Conservation (phyloP, 352 stramenopile species). For the Globisporangium perplexum region DNA sequence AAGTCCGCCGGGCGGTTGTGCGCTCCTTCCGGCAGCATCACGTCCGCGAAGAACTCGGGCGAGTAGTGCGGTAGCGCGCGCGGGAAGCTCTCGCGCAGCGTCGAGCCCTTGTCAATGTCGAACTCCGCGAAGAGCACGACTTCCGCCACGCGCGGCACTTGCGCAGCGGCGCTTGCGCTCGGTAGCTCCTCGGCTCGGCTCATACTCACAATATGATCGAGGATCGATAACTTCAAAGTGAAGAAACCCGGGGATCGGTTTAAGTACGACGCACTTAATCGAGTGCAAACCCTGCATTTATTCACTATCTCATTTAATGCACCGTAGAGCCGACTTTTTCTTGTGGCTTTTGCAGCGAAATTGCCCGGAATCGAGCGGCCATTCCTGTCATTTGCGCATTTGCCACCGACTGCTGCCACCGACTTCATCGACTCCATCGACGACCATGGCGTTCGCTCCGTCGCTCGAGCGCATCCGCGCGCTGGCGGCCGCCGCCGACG, state of each 20-base stretch:
- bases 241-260: too few species aligned
- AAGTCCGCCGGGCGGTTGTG: conserved; percentile 85
- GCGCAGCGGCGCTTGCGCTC: not conserved
- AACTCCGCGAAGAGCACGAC: conserved; percentile 83
- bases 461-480: conserved; percentile 52
- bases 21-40: conserved; percentile 84
- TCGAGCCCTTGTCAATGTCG: conserved; percentile 86
- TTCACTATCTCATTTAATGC: not conserved
- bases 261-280: too few species aligned
- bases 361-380: too few species aligned
- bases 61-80: conserved; percentile 62
- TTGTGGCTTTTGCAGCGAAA: not conserved
- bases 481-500: conserved; percentile 19
- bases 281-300: too few species aligned
- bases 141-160: conserved; percentile 44
- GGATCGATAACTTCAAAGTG: too few species aligned
- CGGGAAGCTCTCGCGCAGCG: conserved; percentile 68
- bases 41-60: conserved; percentile 86
- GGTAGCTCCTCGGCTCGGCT: too few species aligned
- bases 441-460: conserved; percentile 51
- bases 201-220: too few species aligned
- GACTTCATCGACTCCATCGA: not conserved
- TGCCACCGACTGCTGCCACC: too few species aligned
- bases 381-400: not conserved
- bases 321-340: not conserved